Evolutionary conservation across 2,329 filamentous ascomycete species (phyloP), one percentile per base, ranked within the genome.

Genomic region (Cytospora leucostoma): DNA sequence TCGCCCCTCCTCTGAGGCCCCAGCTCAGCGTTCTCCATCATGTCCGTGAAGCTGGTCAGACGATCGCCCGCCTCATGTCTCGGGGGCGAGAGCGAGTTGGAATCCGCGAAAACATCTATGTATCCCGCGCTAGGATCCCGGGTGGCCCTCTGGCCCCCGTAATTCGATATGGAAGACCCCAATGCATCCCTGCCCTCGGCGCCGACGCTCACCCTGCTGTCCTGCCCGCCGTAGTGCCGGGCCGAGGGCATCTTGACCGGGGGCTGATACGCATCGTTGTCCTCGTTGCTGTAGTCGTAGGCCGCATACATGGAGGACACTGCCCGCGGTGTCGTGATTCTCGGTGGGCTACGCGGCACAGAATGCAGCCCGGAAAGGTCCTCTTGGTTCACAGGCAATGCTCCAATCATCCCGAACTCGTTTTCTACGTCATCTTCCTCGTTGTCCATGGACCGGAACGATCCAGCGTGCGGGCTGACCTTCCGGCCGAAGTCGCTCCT

Each of bases 401-500:
- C n/a, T 17, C 52, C 62, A 19, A 40, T 40, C 13, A 53, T 58
- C 17, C 51, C 56, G 33, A 59, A 47, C 21, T 49, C 52, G 32
- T 17, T 60, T 40, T 59, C 49, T 17, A 59, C 38, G 33, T 55
- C 55, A 57, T 49, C 52, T 4, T 67, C 66, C 51, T 59, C 63
- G 62, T 53, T 63, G n/a, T 33, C 53, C 32, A 21, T 38, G 35
- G 51, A 54, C 59, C 65, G 40, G 55, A 66, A 64, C 34, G 52
- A 58, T 34, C 58, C 52, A 54, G 65, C 54, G 63, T 64, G 67
- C 56, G 61, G 60, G 55, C 60, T 63, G 57, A 34, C 54, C 68
- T 78, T 78, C 69, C 79, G 81, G 49, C 82, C 80, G 68, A 86
- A 86, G 69, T 86, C 84, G 44, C 78, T 80, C 59, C 83, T 79